A percentile compares a stretch with the other conserved stretches of the same genome.
Conservation (phyloP, 495 filamentous ascomycete genomes). For the Oidiodendron maius region DNA sequence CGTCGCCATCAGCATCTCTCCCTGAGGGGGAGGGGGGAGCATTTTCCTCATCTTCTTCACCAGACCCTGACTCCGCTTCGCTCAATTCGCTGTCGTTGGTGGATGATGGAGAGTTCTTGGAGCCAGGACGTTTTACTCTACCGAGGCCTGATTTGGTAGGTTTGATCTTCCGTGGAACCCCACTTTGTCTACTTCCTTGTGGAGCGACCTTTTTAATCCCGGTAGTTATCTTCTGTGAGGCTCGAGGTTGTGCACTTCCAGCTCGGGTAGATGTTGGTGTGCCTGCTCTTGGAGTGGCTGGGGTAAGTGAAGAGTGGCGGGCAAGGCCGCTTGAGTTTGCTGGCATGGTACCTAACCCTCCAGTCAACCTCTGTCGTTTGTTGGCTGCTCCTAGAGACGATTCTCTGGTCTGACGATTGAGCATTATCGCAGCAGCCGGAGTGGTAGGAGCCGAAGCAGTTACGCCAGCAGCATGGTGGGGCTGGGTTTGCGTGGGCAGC, state of each 20-base stretch:
- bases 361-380: slow-evolving; percentile 68
- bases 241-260: slow-evolving; percentile 66
- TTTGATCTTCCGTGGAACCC: slow-evolving; percentile 45
- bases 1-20: slow-evolving; percentile 50
- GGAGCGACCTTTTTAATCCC: slow-evolving; percentile 62
- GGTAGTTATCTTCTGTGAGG: slow-evolving; percentile 37
- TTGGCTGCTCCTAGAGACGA: slow-evolving; percentile 64
- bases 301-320: slow-evolving; percentile 76
- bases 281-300: slow-evolving; percentile 76
- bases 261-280: slow-evolving; percentile 56
- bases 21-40: slow-evolving; percentile 16
- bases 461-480: slow-evolving; percentile 6
- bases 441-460: slow-evolving; percentile 53
- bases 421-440: slow-evolving; percentile 55
- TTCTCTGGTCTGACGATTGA: slow-evolving; percentile 63
- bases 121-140: slow-evolving; percentile 42
- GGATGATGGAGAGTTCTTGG: slow-evolving; percentile 55
- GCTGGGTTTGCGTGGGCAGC: slow-evolving; percentile 32
- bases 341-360: slow-evolving; percentile 58
- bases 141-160: slow-evolving; percentile 48
- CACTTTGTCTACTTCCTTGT: slow-evolving; percentile 37
- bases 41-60: slow-evolving; percentile 32
- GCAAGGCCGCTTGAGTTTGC: slow-evolving; percentile 53
- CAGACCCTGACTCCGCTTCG: slow-evolving; percentile 54
- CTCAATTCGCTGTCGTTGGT: slow-evolving; percentile 58